Conservation (phyloP, 352 stramenopile species). For the Sclerospora graminicola region DNA sequence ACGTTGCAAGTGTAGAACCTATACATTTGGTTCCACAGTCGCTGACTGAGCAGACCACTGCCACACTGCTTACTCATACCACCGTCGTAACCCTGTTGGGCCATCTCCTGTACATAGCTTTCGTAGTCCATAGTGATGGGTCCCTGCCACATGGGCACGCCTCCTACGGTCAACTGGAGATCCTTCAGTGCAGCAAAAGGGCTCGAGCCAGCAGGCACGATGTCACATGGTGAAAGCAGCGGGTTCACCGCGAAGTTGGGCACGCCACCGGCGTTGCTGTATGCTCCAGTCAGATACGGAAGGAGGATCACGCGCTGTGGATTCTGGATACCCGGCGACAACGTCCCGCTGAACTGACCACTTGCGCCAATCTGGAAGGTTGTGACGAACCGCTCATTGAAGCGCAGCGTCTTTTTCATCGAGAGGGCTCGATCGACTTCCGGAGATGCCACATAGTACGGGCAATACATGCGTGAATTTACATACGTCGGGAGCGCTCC, state of each 20-base stretch:
- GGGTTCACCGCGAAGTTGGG: not conserved
- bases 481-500: not conserved
- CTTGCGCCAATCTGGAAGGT: not conserved
- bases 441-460: not conserved
- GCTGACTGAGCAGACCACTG: not conserved
- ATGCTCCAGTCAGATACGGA: not conserved
- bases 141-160: not conserved
- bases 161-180: not conserved
- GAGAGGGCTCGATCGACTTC: not conserved
- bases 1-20: not conserved
- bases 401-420: not conserved
- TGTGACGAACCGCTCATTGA: not conserved
- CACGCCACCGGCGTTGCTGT: not conserved
- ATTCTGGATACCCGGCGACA: not conserved
- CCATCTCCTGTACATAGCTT: not conserved
- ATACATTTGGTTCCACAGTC: not conserved
- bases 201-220: not conserved
- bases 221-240: not conserved
- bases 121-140: not conserved
- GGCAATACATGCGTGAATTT: not conserved
- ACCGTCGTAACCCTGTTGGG: not conserved
- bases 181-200: conserved; percentile 1
- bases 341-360: not conserved
- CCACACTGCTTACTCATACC: not conserved
- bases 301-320: not conserved